Base-by-base conservation (phyloP, 2,329 filamentous ascomycete genomes). In the Ceratocystiopsis minuta region DNA sequence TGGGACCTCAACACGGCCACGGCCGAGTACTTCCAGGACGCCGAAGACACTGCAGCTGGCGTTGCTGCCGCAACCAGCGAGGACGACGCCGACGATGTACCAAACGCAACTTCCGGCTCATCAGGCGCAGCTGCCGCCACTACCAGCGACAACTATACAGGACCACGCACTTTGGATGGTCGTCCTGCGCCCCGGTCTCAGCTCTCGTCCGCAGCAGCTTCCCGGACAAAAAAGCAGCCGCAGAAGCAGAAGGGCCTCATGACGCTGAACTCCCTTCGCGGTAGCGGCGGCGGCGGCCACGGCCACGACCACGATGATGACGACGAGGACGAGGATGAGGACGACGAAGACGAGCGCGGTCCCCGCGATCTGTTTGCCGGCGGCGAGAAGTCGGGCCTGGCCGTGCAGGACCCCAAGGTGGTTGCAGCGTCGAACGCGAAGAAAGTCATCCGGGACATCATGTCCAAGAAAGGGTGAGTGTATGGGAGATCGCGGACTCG, bases 351-450 rank as follows among this genome's bases (percentile, higher is more conserved):
- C 24, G 65, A 72, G 33, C 68, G 75, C 48, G 66, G 67, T 20
- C 66, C 67, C 7, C 64, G 75, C 46, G 81, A 90, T 53, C 63
- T 87, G 48, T 90, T 87, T 57, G 79, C 84, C 16, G 84, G 84
- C 40, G 84, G 84, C 32, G 84, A 88, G 61, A 90, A 90, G 67
- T 88, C 82, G 28, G 77, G 73, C 0, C 58, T 80, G 37, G 77
- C 76, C 17, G 71, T 80, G 18, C 75, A 80, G 52, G 76, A 80
- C 50, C 76, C 76, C 1, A 44, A 34, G 11, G 41, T 43, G 45
- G 46, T 38, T 14, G 45, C 41, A 40, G 58, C 59, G 36, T 60
- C 67, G 12, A 57, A 70, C 35, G 61, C 70, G 0, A 63, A 64
- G 52, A 69, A 66, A 49, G 62, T 79, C 44, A 70, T 80, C 49